These are phyloP conservation scores for Helicostylum pulchrum DNA, from an alignment of 192 early-diverging fungal genomes.

Conservation along the genomic window DNA sequence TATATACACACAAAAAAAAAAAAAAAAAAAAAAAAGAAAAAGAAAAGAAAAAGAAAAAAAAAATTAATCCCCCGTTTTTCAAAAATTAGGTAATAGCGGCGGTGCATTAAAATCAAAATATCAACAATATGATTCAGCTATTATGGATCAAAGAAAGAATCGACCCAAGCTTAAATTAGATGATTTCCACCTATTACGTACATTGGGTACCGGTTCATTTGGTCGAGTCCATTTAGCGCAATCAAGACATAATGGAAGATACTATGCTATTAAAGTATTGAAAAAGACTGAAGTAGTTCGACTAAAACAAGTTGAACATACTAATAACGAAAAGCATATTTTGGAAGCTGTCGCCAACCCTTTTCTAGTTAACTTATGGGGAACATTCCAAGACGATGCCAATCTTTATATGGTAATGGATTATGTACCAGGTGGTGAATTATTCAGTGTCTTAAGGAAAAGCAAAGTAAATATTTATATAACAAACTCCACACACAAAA, in stretches of 20 bases:
- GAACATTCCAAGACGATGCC: conserved; percentile 88
- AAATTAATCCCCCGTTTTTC: neutral
- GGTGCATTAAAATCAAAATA: neutral
- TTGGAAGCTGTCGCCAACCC: conserved; percentile 83
- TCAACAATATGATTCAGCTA: neutral
- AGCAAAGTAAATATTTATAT: conserved; percentile 57
- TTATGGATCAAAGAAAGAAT: conserved; percentile 27
- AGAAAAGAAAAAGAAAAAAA: conserved; percentile 3
- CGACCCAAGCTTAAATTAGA: conserved; percentile 57
- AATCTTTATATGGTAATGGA: conserved; percentile 96
- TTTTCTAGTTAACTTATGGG: conserved; percentile 85
- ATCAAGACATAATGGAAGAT: conserved; percentile 72
- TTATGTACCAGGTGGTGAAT: conserved; percentile 93
- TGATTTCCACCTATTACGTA: conserved; percentile 83
- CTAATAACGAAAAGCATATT: conserved; percentile 94
- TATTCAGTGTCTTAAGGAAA: conserved; percentile 75
- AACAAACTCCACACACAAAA: too few relatives aligned
- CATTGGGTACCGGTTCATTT: conserved; percentile 95
- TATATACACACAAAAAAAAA: neutral
- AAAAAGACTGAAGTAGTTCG: conserved; percentile 92
- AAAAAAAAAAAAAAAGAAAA: neutral
- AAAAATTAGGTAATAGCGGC: neutral
- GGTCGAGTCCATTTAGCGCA: conserved; percentile 93
- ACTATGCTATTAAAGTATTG: conserved; percentile 97
- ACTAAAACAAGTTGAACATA: conserved; percentile 96